Conservation (phyloP, 129 eudicot genomes). For the carrot (Daucus carota) region DNA sequence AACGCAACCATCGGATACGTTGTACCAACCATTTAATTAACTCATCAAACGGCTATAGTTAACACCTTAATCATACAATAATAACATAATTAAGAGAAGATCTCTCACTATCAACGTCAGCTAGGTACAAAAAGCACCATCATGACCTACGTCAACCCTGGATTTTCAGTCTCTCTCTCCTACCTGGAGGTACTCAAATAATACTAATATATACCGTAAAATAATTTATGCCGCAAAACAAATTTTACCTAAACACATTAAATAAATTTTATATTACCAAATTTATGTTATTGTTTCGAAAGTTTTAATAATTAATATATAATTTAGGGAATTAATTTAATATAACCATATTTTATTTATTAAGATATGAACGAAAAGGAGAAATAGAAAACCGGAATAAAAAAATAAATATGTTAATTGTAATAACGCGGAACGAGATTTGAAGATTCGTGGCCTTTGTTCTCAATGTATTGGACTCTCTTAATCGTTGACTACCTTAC, state of each 20-base stretch:
- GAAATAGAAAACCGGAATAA: too few relatives aligned
- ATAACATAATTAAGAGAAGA: neutral
- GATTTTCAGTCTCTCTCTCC: neutral
- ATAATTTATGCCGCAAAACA: too few relatives aligned
- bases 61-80: neutral
- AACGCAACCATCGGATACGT: neutral
- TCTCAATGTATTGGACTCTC: neutral
- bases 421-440: constrained; percentile 21
- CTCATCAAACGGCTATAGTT: neutral
- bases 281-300: too few relatives aligned
- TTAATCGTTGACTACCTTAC: constrained; percentile 1
- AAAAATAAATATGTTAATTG: neutral
- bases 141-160: constrained; percentile 7
- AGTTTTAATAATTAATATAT: too few relatives aligned
- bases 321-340: too few relatives aligned
- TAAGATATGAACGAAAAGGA: too few relatives aligned
- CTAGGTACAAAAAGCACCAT: neutral
- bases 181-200: neutral
- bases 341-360: too few relatives aligned
- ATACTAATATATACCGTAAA: neutral
- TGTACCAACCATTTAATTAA: neutral
- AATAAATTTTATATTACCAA: too few relatives aligned
- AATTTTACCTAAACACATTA: too few relatives aligned
- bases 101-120: constrained; percentile 11
- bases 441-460: constrained; percentile 20